A percentile compares a stretch with the other conserved stretches of the same genome.
Conservation (phyloP, 2,329 filamentous ascomycete genomes). For the Zasmidium cellare region DNA sequence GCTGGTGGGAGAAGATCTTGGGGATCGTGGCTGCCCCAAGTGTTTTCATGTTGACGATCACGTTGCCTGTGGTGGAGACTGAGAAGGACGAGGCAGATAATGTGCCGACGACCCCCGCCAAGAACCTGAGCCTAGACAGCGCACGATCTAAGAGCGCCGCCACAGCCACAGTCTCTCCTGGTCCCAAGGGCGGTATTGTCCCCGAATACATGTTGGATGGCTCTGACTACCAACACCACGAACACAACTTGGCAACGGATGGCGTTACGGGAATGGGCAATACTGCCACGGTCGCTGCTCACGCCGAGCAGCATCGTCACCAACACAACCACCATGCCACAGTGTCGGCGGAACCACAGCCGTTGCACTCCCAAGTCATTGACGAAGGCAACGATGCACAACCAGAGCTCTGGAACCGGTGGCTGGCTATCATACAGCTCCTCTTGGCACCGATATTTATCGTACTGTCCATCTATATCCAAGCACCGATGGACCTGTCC, state of each 20-base stretch:
- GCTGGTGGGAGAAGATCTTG: constrained; percentile 78
- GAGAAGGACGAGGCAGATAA: constrained; percentile 42
- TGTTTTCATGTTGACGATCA: constrained; percentile 86
- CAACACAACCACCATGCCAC: constrained; percentile 18
- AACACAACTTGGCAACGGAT: constrained; percentile 13
- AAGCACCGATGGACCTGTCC: constrained; percentile 49
- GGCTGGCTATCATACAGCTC: constrained; percentile 82
- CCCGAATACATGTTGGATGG: constrained; percentile 16
- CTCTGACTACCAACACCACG: constrained; percentile 14
- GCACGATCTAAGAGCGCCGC: constrained; percentile 17
- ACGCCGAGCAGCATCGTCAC: constrained; percentile 28
- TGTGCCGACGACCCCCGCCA: constrained; percentile 9
- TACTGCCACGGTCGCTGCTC: constrained; percentile 34
- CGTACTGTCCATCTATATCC: constrained; percentile 61
- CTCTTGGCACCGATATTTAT: constrained; percentile 87
- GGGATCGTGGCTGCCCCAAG: constrained; percentile 84
- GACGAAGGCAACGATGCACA: constrained; percentile 10
- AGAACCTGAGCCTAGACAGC: constrained; percentile 17
- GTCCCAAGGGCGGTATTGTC: constrained; percentile 14
- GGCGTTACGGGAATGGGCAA: constrained; percentile 34
- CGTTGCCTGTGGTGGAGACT: constrained; percentile 84
- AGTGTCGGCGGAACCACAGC: constrained; percentile 13
- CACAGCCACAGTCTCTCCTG: constrained; percentile 12
- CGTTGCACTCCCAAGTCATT: constrained; percentile 6
- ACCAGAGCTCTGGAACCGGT: constrained; percentile 73